These are phyloP conservation scores for Pichia terricola DNA, from an alignment of 1,139 yeast genomes.

Conservation along the genomic window DNA sequence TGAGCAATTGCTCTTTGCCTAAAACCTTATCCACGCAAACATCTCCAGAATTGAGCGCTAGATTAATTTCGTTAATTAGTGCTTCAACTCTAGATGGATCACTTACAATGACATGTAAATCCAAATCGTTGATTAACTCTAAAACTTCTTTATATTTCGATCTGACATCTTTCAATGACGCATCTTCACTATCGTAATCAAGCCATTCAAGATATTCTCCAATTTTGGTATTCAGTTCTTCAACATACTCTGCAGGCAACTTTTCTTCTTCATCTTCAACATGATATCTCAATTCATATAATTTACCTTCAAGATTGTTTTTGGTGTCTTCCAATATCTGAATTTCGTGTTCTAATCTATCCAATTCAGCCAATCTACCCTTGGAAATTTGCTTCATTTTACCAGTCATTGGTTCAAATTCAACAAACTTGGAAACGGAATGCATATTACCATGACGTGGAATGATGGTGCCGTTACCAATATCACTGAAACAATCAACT, in stretches of 20 bases:
- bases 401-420: slow-evolving; percentile 37
- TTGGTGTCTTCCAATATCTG: slow-evolving; percentile 37
- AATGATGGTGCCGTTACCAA: neutral
- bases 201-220: slow-evolving; percentile 64
- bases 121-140: slow-evolving; percentile 35
- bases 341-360: slow-evolving; percentile 37
- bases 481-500: slow-evolving; percentile 15
- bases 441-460: slow-evolving; percentile 7
- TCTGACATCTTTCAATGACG: slow-evolving; percentile 22
- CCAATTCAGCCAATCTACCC: slow-evolving; percentile 15
- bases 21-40: neutral
- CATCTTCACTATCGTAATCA: slow-evolving; percentile 59
- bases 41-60: neutral
- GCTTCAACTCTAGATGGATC: too few species aligned
- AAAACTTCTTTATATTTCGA: slow-evolving; percentile 17
- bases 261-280: slow-evolving; percentile 38
- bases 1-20: slow-evolving; percentile 16
- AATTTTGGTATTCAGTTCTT: slow-evolving; percentile 31
- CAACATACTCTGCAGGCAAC: slow-evolving; percentile 29
- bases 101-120: too few species aligned
- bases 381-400: slow-evolving; percentile 30
- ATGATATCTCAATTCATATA: slow-evolving; percentile 47
- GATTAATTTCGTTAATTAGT: neutral
- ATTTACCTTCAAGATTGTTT: slow-evolving; percentile 47
- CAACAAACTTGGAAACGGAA: slow-evolving; percentile 27